phyloP scores from a whole-genome alignment of 2,329 filamentous ascomycete species.

The Penicillium verrucosum region DNA sequence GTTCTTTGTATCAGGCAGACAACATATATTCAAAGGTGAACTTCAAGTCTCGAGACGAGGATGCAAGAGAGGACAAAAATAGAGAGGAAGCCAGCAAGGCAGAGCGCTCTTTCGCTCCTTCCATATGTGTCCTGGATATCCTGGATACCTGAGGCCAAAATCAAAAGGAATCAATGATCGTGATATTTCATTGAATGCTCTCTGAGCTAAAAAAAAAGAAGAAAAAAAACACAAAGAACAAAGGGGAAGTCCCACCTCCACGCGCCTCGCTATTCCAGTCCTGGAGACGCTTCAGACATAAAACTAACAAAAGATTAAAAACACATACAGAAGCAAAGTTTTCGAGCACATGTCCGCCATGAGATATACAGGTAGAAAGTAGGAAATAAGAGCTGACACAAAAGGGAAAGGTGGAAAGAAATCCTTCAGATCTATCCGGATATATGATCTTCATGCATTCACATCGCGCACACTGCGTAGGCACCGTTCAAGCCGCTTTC shows the following conservation, averaged over 20 bases:
- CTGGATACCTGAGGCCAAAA: not conserved
- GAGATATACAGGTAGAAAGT: constrained; percentile 17
- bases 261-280: constrained; percentile 6
- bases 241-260: not conserved
- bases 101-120: not conserved
- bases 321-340: constrained; percentile 5
- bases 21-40: not conserved
- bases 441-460: constrained; percentile 14
- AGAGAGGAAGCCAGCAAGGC: not conserved
- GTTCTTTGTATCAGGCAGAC: not conserved
- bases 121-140: not conserved
- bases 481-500: constrained; percentile 78
- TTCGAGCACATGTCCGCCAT: constrained; percentile 19
- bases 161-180: not conserved
- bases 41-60: not conserved
- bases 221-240: not conserved
- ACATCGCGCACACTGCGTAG: constrained; percentile 58
- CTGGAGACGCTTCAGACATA: not conserved
- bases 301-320: not conserved
- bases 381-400: not conserved
- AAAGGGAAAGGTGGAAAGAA: not conserved
- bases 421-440: constrained; percentile 8
- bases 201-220: not conserved
- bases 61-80: not conserved
- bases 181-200: not conserved